Evolutionary conservation across 2,329 filamentous ascomycete species (phyloP), one percentile per base, ranked within the genome.

Genomic region (Arthrobotrys sinensis): DNA sequence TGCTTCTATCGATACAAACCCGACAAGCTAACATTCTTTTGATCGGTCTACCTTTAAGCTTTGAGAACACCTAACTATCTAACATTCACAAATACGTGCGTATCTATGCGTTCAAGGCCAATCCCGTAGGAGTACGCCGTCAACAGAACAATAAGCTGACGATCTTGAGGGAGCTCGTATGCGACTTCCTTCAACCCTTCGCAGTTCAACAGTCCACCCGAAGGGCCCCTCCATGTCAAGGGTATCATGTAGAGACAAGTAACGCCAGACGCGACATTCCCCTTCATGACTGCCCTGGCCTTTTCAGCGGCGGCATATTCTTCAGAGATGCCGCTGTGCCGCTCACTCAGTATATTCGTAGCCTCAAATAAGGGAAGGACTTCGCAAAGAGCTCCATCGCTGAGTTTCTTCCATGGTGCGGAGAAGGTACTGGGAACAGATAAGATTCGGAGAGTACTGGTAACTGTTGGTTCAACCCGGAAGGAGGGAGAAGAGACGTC

Each of bases 221-320:
- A 12, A 1, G 48, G 21, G 45, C 21, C 36, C 11, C 16, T 46
- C 14, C 11, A 19, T 11, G 10, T 8, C 12, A 63, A 28, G 1
- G 57, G 57, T 63, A 63, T 11, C 12, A 63, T 38, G 12, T 36
- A n/a, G 32, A 63, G 57, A 32, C 57, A 63, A 16, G 57, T 63
- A 28, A 63, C 24, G 2, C 19, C 57, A 10, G 38, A 7, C 12
- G 57, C 16, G 3, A 63, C 36, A 45, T 63, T 63, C 0, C 57
- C 38, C 38, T 16, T 63, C 8, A 63, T 62, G 43, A 62, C 55
- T 4, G 32, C 19, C 32, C 28, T 12, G 19, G 48, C 4, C 19
- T 52, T 52, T 3, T 24, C 3, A 14, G 8, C 19, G 19, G 6
- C 8, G 36, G 32, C 5, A n/a, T 14, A 8, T 32, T 21, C 14